A percentile compares a stretch with the other conserved stretches of the same genome.
Conservation (phyloP, 345 rosid genomes). For the Erysimum cheiranthoides region DNA sequence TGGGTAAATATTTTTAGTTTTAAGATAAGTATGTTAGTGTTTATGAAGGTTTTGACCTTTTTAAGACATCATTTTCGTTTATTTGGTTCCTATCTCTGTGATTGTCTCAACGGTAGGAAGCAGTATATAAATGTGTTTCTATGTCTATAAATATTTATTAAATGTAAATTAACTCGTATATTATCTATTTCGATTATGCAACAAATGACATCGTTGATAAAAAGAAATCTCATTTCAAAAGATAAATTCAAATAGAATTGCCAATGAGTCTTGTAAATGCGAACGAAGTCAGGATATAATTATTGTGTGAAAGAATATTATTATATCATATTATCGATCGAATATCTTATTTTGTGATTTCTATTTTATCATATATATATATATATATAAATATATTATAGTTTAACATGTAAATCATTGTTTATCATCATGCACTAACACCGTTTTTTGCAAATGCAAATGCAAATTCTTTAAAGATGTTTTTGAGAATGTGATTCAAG, state of each 20-base stretch:
- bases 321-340: too few species aligned
- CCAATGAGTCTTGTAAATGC: too few species aligned
- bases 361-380: too few species aligned
- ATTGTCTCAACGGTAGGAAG: slow-evolving; percentile 25
- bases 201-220: slow-evolving; percentile 13
- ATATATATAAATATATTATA: too few species aligned
- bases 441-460: too few species aligned
- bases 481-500: too few species aligned
- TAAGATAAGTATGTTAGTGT: slow-evolving; percentile 15
- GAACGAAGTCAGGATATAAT: background rate
- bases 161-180: background rate
- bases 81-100: slow-evolving; percentile 12
- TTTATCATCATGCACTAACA: too few species aligned
- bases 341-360: background rate
- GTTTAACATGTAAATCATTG: too few species aligned
- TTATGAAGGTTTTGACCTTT: slow-evolving; percentile 25
- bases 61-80: slow-evolving; percentile 15
- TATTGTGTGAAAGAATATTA: background rate
- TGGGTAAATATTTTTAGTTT: slow-evolving; percentile 31
- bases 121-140: slow-evolving; percentile 18
- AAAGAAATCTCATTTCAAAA: background rate
- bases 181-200: too few species aligned
- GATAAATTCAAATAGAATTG: background rate
- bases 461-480: too few species aligned
- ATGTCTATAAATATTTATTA: background rate